Evolutionary conservation across 257 asterid species (phyloP), one percentile per base, ranked within the genome.

Genomic region (Vinca minor): DNA sequence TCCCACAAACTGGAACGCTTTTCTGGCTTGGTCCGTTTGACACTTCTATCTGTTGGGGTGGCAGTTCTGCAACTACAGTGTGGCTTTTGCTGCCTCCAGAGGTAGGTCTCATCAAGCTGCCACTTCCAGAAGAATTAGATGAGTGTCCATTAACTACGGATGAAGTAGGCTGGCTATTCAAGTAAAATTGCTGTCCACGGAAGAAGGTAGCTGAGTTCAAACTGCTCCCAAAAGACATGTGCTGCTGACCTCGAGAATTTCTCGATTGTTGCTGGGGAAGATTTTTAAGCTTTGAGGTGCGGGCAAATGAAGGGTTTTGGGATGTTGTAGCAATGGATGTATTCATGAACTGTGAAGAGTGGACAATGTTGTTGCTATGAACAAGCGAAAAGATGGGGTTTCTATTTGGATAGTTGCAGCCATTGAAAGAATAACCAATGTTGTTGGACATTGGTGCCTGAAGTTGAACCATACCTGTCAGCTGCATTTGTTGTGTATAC

Each of bases 1-100:
- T 49, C 64, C 84, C 72, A 57, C 82, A 82, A 44, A 67, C 75
- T 44, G 84, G 84, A 34, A 80, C 66, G 2, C 79, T 62, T 69
- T 78, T 81, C 83, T 78, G 82, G 72, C 64, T 47, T 1, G 68
- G 59, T 64, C 74, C 80, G 35, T 65, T 73, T 8, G 50, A 65
- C 68, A 12, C 62, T 78, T 39, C 44, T 4, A 54, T 65, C 58
- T 59, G 75, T 49, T 74, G 70, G 60, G 78, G 11, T 26, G 76
- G 29, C 36, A 29, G 49, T 11, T 75, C 62, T 38, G 61, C 65
- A 58, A 32, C 21, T 31, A 67, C 21, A 23, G 68, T 59, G 36
- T 39, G 70, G 59, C 58, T 47, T 59, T 46, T 59, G 53, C 73
- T 65, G 8, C 25, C 42, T 8, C 67, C 3, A 15, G 70, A 60